Evolutionary conservation across 192 early-diverging fungal species (phyloP).

Genomic region (Ambispora gerdemannii): DNA sequence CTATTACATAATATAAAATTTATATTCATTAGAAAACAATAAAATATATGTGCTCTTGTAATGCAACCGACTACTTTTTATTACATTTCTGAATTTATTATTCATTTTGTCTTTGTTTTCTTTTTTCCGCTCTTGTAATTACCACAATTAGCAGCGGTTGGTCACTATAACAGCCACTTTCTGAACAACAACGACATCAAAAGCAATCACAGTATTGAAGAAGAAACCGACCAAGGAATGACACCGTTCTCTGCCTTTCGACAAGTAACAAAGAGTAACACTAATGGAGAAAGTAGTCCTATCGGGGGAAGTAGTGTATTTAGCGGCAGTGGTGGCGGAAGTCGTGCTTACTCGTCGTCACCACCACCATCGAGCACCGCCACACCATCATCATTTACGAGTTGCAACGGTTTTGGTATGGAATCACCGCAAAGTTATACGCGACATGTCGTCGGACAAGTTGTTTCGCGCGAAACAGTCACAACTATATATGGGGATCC

Average conservation of each 20-base stretch:
- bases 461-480: conserved; percentile 8
- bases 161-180: background rate
- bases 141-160: too few species aligned
- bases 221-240: background rate
- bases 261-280: background rate
- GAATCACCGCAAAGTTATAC: background rate
- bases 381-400: background rate
- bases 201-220: too few species aligned
- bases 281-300: background rate
- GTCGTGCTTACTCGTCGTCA: background rate
- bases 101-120: too few species aligned
- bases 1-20: too few species aligned
- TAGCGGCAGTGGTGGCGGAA: too few species aligned
- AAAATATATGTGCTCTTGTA: too few species aligned
- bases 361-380: background rate
- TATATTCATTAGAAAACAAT: too few species aligned
- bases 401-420: too few species aligned
- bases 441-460: conserved; percentile 17
- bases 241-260: background rate
- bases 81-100: too few species aligned
- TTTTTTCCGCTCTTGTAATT: too few species aligned
- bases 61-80: too few species aligned
- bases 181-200: background rate
- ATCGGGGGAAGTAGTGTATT: too few species aligned
- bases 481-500: conserved; percentile 24